phyloP scores from a whole-genome alignment of 192 early-diverging fungal genomes.

The Powellomyces hirtus region DNA sequence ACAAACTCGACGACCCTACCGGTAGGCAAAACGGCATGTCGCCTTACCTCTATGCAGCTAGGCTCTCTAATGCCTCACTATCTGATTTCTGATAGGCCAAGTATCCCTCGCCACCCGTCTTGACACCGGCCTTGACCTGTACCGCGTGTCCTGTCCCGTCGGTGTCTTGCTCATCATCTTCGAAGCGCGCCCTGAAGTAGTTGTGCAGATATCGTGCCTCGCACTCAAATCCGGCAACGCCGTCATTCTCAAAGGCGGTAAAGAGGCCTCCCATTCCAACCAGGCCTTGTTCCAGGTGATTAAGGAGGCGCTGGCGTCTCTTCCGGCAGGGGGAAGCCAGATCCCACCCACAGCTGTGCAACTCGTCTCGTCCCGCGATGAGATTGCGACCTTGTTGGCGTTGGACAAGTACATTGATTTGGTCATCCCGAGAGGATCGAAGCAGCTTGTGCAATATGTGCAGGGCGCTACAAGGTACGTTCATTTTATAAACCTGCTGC shows the following conservation, averaged over 20 bases:
- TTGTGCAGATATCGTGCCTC: conserved; percentile 93
- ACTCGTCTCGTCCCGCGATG: conserved; percentile 85
- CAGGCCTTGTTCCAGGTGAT: conserved; percentile 72
- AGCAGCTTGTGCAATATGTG: conserved; percentile 85
- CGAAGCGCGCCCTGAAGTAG: conserved; percentile 97
- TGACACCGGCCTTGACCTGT: conserved; percentile 83
- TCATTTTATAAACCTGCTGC: background rate
- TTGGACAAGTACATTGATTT: conserved; percentile 93
- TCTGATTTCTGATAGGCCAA: conserved; percentile 38
- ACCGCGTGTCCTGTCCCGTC: conserved; percentile 87
- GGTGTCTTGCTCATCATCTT: conserved; percentile 97
- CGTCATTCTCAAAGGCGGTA: conserved; percentile 96
- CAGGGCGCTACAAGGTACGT: conserved; percentile 82
- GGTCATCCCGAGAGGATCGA: conserved; percentile 93
- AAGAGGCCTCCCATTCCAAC: conserved; percentile 83
- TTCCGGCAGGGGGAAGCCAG: background rate
- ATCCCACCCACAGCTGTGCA: conserved; percentile 77
- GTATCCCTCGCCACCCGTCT: conserved; percentile 75
- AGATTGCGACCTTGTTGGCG: conserved; percentile 80
- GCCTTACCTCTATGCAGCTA: background rate
- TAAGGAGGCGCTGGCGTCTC: conserved; percentile 69
- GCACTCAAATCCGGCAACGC: conserved; percentile 97
- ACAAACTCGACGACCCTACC: conserved; percentile 78
- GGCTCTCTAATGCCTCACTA: background rate
- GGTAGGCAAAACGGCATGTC: conserved; percentile 37